phyloP scores from a whole-genome alignment of 2,329 filamentous ascomycete species.

The Fusarium sterilihyphosum region DNA sequence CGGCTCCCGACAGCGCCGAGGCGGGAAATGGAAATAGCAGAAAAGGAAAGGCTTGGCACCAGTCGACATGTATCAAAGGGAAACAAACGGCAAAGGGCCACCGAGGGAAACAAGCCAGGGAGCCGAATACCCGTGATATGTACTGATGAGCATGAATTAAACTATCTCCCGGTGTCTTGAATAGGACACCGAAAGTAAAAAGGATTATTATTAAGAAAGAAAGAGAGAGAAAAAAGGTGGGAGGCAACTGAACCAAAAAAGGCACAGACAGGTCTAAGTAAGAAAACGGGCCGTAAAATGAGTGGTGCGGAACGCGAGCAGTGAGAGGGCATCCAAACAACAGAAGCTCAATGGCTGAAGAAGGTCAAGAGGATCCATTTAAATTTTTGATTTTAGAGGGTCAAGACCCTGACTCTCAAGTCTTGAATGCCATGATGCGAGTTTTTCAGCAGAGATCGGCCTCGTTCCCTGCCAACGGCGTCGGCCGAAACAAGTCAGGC shows the following conservation, averaged over 20 bases:
- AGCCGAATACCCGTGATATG: background rate
- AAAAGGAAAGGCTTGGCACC: constrained; percentile 23
- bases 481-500: constrained; percentile 31
- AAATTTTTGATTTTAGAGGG: constrained; percentile 1
- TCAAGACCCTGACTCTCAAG: constrained; percentile 3
- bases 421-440: constrained; percentile 17
- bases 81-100: background rate
- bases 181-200: constrained; percentile 27
- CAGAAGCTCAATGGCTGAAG: constrained; percentile 3
- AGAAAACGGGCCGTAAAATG: constrained; percentile 20
- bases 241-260: constrained; percentile 1
- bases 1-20: constrained; percentile 32
- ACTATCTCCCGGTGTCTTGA: constrained; percentile 25
- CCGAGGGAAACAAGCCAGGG: background rate
- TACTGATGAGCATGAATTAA: background rate
- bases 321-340: background rate
- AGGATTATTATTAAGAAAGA: background rate
- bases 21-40: constrained; percentile 31
- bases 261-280: background rate
- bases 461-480: constrained; percentile 19
- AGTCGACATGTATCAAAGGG: constrained; percentile 9
- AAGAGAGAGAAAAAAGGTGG: background rate
- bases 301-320: background rate
- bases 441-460: constrained; percentile 30
- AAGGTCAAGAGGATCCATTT: background rate